Evolutionary conservation across 1,284 basidiomycete genomes (phyloP).

Genomic region (Irpex sp.): DNA sequence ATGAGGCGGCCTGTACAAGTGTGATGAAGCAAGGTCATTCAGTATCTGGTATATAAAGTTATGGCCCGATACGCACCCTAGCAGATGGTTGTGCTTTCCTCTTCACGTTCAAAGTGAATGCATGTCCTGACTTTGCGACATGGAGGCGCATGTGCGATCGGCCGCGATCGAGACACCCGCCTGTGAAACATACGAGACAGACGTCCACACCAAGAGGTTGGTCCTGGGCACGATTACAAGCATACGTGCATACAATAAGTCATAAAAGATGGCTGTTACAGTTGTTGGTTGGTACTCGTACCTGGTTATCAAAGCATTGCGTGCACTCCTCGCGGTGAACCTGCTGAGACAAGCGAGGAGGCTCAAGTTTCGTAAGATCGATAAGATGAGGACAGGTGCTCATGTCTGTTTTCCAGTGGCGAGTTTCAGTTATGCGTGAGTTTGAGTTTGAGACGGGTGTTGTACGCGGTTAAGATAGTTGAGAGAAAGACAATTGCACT

Average conservation of each 20-base stretch:
- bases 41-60: not conserved
- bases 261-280: too few relatives aligned
- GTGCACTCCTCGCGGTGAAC: constrained; percentile 91
- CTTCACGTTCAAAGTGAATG: constrained; percentile 80
- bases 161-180: constrained; percentile 68
- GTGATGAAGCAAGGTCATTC: not conserved
- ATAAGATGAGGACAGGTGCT: constrained; percentile 29
- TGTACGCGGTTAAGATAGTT: not conserved
- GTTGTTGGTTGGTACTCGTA: constrained; percentile 27
- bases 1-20: constrained; percentile 18
- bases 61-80: constrained; percentile 54
- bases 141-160: constrained; percentile 76
- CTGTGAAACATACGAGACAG: constrained; percentile 93
- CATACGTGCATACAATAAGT: not conserved
- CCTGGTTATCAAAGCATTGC: constrained; percentile 95
- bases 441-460: not conserved
- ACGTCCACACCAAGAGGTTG: constrained; percentile 79
- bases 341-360: constrained; percentile 42
- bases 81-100: constrained; percentile 66
- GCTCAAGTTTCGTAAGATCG: constrained; percentile 36
- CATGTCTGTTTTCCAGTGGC: not conserved
- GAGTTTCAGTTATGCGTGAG: too few relatives aligned
- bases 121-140: constrained; percentile 68
- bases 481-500: not conserved
- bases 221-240: constrained; percentile 47